Base-by-base conservation (phyloP, 2,329 filamentous ascomycete species). In the Calonectria honghensis region DNA sequence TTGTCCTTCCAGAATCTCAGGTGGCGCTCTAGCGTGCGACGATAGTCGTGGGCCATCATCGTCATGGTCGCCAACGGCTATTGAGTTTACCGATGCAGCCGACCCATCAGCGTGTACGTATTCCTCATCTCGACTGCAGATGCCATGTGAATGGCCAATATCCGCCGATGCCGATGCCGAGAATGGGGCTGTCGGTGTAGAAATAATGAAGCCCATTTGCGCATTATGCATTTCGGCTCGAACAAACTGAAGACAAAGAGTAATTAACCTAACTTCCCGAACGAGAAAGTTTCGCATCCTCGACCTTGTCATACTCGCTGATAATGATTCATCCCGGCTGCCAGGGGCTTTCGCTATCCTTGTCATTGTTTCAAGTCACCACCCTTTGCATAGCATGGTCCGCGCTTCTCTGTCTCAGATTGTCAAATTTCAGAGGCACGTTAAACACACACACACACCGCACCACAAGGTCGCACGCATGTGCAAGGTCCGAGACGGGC, bases 341-440 rank as follows among this genome's bases (percentile, higher is more conserved):
- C 45, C 70, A 68, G 52, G 70, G 66, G 61, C 51, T 16, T 27
- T 48, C 51, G 27, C 32, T n/a, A 73, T 70, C 67, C 75, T 37
- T 68, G 71, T 50, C 52, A 68, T 66, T 48, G 79, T 80, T 81
- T 80, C 79, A 80, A 70, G 73, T 75, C 71, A 48, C 72, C 66
- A 70, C 72, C 68, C 57, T 67, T 70, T 51, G 68, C 39, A 59
- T 72, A 50, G 74, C 50, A 71, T 78, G 75, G 73, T 68, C 41
- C 41, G 69, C 64, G 73, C 64, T 69, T 54, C 75, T 67, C 70
- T 72, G 79, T 80, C 79, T 80, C 79, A 80, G 79, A 79, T 80
- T 81, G 74, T 74, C 72, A 80, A 70, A 80, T 80, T 79, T 81
- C 76, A 76, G 79, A 64, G 61, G 45, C 65, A 32, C 13, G 39